These are phyloP conservation scores for Butyriboletus appendiculatus DNA, from an alignment of 1,284 basidiomycete species.

Conservation along the genomic window DNA sequence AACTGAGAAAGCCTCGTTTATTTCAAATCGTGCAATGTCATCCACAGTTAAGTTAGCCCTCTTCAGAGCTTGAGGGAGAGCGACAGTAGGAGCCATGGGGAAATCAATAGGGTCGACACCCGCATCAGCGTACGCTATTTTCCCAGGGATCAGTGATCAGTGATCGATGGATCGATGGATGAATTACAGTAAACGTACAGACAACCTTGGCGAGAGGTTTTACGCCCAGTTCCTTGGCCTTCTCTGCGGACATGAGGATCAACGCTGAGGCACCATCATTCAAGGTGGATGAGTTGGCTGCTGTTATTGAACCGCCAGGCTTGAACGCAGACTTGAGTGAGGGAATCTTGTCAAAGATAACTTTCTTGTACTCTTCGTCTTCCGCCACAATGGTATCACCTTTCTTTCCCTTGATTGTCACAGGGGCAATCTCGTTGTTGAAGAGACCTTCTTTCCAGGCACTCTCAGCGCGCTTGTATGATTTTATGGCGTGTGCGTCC, in stretches of 20 bases:
- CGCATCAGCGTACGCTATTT: slow-evolving; percentile 91
- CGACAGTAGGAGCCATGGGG: slow-evolving; percentile 92
- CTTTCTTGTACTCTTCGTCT: slow-evolving; percentile 98
- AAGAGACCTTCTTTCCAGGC: slow-evolving; percentile 91
- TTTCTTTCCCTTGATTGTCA: slow-evolving; percentile 95
- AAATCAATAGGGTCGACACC: slow-evolving; percentile 98
- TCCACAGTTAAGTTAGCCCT: slow-evolving; percentile 81
- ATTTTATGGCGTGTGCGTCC: slow-evolving; percentile 91
- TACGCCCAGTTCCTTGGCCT: slow-evolving; percentile 84
- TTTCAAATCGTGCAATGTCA: slow-evolving; percentile 93
- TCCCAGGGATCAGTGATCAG: slow-evolving; percentile 23
- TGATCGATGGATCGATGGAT: slow-evolving; percentile 4
- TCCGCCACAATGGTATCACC: slow-evolving; percentile 88
- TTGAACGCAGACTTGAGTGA: slow-evolving; percentile 88
- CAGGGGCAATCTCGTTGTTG: slow-evolving; percentile 86
- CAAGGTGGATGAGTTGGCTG: slow-evolving; percentile 94
- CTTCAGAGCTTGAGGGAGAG: slow-evolving; percentile 88
- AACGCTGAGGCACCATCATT: slow-evolving; percentile 98
- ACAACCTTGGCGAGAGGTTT: slow-evolving; percentile 92
- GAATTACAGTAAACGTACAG: slow-evolving; percentile 52
- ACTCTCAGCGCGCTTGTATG: slow-evolving; percentile 89
- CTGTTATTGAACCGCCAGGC: slow-evolving; percentile 87
- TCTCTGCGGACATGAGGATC: slow-evolving; percentile 90
- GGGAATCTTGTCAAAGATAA: slow-evolving; percentile 92
- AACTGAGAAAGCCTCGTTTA: slow-evolving; percentile 98